phyloP scores from a whole-genome alignment of 2,329 filamentous ascomycete genomes.

The Chrysoporthe puriensis region DNA sequence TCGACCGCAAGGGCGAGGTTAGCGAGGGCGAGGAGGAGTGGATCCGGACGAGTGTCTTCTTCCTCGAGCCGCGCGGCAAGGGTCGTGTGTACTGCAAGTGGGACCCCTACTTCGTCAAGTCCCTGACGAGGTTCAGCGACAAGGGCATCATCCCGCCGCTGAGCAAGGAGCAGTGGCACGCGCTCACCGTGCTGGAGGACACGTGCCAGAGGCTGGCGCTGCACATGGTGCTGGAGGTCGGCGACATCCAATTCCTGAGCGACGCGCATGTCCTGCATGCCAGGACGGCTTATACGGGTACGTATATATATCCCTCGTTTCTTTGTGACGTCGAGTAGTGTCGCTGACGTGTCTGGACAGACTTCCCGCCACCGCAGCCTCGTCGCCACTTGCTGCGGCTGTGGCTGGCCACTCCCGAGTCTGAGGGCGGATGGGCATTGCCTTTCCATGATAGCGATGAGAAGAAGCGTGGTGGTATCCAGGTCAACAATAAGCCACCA shows the following conservation, averaged over 20 bases:
- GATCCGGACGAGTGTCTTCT: slow-evolving; percentile 73
- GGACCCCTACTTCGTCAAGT: slow-evolving; percentile 87
- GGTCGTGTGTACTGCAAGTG: slow-evolving; percentile 80
- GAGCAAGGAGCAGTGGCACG: slow-evolving; percentile 69
- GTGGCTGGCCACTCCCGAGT: slow-evolving; percentile 82
- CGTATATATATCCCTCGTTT: slow-evolving; percentile 25
- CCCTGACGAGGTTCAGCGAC: slow-evolving; percentile 74
- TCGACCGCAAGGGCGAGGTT: slow-evolving; percentile 86
- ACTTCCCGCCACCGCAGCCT: slow-evolving; percentile 66
- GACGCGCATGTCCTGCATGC: slow-evolving; percentile 83
- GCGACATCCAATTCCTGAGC: slow-evolving; percentile 85
- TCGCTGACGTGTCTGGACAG: slow-evolving; percentile 33
- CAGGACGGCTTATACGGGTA: slow-evolving; percentile 76
- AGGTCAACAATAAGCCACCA: slow-evolving; percentile 80
- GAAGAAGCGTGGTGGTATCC: slow-evolving; percentile 87
- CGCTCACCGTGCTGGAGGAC: slow-evolving; percentile 71
- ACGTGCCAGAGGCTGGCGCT: slow-evolving; percentile 74
- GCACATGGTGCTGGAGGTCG: slow-evolving; percentile 85
- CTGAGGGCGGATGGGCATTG: slow-evolving; percentile 82
- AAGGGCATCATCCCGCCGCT: slow-evolving; percentile 66
- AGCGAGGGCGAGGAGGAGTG: slow-evolving; percentile 75
- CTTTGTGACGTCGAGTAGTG: slow-evolving; percentile 29
- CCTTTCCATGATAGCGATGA: slow-evolving; percentile 81
- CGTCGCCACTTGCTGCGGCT: slow-evolving; percentile 79
- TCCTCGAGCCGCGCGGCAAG: slow-evolving; percentile 70